Evolutionary conservation across 1,139 yeast genomes (phyloP).

Genomic region (Candida neerlandica): DNA sequence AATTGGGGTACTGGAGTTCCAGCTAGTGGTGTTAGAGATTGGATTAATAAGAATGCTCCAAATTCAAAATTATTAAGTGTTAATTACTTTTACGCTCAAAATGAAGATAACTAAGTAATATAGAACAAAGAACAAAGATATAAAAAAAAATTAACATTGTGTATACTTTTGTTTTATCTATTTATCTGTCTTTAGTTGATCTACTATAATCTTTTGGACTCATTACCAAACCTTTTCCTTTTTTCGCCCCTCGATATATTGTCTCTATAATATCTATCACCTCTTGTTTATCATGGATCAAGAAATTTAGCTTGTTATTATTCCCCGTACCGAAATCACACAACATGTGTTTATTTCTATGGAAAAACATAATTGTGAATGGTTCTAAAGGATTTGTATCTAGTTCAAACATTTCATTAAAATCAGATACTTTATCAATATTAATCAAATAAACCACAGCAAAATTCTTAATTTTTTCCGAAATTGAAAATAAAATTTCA

Average conservation of each 20-base stretch:
- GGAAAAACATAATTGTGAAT: conserved; percentile 90
- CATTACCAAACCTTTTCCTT: conserved; percentile 89
- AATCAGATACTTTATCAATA: conserved; percentile 86
- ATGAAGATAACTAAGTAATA: conserved; percentile 42
- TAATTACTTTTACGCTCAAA: conserved; percentile 79
- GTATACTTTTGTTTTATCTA: neutral
- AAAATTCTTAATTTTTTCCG: conserved; percentile 84
- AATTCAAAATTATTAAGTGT: conserved; percentile 66
- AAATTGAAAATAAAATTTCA: conserved; percentile 74
- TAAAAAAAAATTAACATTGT: neutral
- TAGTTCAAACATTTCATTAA: conserved; percentile 88
- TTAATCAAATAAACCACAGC: conserved; percentile 90
- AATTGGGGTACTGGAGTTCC: conserved; percentile 86
- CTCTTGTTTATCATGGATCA: conserved; percentile 79
- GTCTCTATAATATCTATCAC: conserved; percentile 90
- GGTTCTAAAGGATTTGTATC: conserved; percentile 60
- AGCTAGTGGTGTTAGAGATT: conserved; percentile 73
- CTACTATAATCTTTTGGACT: conserved; percentile 71
- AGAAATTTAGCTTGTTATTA: conserved; percentile 87
- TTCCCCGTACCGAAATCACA: conserved; percentile 98
- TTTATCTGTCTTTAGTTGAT: conserved; percentile 18
- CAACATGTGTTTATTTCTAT: conserved; percentile 94
- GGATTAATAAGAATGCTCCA: conserved; percentile 64
- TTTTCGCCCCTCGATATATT: conserved; percentile 84
- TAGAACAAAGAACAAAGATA: neutral